A percentile compares a stretch with the other conserved stretches of the same genome.
Conservation (phyloP, 305 asterid species). For the Fraxinus platypoda region DNA sequence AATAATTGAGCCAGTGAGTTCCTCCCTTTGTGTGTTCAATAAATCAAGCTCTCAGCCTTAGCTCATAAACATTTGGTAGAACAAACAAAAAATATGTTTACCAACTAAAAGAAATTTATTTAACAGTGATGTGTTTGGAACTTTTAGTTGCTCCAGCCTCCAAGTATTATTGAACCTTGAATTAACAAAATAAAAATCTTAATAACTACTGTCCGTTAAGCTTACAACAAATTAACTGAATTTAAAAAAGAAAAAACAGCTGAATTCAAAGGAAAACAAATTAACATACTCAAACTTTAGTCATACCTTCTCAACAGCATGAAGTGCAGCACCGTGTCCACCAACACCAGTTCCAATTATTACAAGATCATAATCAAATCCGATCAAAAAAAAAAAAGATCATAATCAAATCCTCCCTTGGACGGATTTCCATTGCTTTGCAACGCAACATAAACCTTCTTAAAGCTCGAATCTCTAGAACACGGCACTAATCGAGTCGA, state of each 20-base stretch:
- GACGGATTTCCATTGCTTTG: conserved; percentile 60
- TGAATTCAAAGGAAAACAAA: background rate
- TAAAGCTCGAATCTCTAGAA: conserved; percentile 28
- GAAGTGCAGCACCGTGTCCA: conserved; percentile 98
- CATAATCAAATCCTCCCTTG: conserved; percentile 35
- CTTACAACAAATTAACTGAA: background rate
- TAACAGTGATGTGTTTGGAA: background rate
- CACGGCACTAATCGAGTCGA: conserved; percentile 28
- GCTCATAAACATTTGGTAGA: background rate
- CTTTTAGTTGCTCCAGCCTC: background rate
- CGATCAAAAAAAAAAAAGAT: no score
- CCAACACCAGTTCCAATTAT: conserved; percentile 99
- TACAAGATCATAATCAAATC: conserved; percentile 67
- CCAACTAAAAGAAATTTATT: background rate
- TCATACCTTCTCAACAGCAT: conserved; percentile 83
- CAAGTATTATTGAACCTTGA: background rate
- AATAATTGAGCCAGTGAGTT: background rate
- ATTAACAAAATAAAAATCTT: background rate
- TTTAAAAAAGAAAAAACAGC: background rate
- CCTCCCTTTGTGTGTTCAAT: background rate
- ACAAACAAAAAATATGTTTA: no score
- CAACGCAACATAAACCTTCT: conserved; percentile 47
- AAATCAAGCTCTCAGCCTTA: background rate
- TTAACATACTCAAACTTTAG: background rate
- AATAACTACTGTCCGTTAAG: background rate